Evolutionary conservation across 2,329 filamentous ascomycete species (phyloP).

Genomic region (Coniochaeta hoffmannii): DNA sequence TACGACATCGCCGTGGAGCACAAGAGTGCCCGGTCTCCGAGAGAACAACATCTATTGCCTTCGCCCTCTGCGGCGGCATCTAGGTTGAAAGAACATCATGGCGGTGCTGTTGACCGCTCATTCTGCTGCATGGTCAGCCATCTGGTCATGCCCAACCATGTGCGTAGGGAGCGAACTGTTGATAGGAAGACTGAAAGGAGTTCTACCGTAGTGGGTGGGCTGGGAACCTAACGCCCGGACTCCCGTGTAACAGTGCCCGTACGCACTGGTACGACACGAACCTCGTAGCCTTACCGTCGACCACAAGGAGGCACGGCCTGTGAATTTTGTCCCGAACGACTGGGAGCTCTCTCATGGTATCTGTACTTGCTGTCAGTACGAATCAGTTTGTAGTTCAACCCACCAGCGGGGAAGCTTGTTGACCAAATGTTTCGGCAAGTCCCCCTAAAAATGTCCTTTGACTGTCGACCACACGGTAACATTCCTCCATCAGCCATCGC

Average conservation of each 20-base stretch:
- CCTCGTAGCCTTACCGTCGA: neutral
- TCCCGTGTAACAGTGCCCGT: neutral
- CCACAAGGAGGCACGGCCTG: neutral
- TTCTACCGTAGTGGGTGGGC: neutral
- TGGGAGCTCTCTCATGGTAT: neutral
- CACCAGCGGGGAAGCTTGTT: neutral
- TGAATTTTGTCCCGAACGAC: neutral
- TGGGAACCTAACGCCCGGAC: neutral
- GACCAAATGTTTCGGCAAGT: too few relatives aligned
- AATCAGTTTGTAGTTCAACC: neutral
- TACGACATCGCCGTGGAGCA: too few relatives aligned
- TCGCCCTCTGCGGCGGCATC: neutral
- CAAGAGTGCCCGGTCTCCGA: neutral
- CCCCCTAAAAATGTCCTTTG: too few relatives aligned
- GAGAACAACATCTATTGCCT: neutral
- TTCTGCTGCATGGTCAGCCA: neutral
- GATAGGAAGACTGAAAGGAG: neutral
- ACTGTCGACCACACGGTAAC: too few relatives aligned
- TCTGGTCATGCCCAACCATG: neutral
- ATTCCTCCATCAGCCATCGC: too few relatives aligned
- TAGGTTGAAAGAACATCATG: neutral
- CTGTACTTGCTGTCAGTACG: neutral
- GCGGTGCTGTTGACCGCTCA: slow-evolving; percentile 1
- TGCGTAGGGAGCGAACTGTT: neutral
- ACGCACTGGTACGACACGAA: neutral